phyloP scores from a whole-genome alignment of 78 protist species.

The Protostelium mycophagum region DNA sequence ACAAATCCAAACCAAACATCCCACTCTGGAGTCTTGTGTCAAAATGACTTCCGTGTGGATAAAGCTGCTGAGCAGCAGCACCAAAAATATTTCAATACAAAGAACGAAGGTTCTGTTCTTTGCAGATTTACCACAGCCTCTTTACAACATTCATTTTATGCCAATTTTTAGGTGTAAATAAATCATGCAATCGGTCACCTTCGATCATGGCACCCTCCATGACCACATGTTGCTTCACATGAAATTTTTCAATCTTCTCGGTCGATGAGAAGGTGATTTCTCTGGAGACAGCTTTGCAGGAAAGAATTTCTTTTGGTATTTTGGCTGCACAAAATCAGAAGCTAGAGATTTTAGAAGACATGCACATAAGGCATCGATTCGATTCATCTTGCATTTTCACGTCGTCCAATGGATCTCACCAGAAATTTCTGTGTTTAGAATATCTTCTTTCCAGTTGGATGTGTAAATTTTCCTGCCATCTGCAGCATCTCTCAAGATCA shows the following conservation, averaged over 20 bases:
- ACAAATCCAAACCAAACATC: constrained; percentile 23
- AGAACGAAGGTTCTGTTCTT: too few relatives aligned
- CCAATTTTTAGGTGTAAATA: background rate
- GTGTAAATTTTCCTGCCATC: background rate
- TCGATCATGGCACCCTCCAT: constrained; percentile 14
- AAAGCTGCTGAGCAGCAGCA: too few relatives aligned
- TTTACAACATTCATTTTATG: too few relatives aligned
- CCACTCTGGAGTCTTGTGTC: too few relatives aligned
- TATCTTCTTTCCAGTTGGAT: background rate
- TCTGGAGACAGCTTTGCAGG: constrained; percentile 3
- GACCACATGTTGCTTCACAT: constrained; percentile 10
- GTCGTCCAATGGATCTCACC: background rate
- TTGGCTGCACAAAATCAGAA: background rate
- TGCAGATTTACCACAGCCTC: too few relatives aligned
- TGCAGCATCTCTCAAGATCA: background rate
- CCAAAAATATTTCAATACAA: too few relatives aligned
- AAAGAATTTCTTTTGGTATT: constrained; percentile 6
- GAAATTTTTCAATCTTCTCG: background rate
- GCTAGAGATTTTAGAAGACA: too few relatives aligned
- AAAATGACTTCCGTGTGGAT: too few relatives aligned
- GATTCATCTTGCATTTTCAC: background rate
- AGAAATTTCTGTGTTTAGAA: background rate
- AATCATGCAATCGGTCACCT: background rate
- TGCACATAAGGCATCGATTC: too few relatives aligned
- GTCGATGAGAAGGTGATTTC: background rate